A percentile compares a stretch with the other conserved stretches of the same genome.
phyloP scores from a whole-genome alignment of 1,284 basidiomycete genomes.

The Ceratobasidium theobromae region DNA sequence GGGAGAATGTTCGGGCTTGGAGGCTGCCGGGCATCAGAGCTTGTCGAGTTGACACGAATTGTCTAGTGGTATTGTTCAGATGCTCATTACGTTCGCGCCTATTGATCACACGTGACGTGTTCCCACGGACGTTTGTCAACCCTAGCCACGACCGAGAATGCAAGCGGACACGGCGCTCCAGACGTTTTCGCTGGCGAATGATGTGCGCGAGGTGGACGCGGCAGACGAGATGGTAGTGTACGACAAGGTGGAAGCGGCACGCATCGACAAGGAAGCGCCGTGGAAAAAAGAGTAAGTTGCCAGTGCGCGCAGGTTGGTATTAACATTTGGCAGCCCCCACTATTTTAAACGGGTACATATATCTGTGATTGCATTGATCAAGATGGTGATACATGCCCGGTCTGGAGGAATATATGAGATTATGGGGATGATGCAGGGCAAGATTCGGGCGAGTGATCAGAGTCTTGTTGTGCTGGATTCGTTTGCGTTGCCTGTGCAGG shows the following conservation, averaged over 20 bases:
- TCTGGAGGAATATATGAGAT: slow-evolving; percentile 98
- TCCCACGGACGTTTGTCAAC: slow-evolving; percentile 14
- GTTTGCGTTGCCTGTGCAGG: slow-evolving; percentile 95
- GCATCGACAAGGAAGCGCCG: slow-evolving; percentile 70
- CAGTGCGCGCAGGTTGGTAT: background rate
- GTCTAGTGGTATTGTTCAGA: too few relatives aligned
- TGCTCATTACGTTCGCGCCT: too few relatives aligned
- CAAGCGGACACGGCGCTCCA: slow-evolving; percentile 60
- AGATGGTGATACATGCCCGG: slow-evolving; percentile 99
- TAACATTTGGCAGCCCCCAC: slow-evolving; percentile 61
- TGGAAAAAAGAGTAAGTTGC: slow-evolving; percentile 81
- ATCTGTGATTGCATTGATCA: slow-evolving; percentile 92
- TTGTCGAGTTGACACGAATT: too few relatives aligned
- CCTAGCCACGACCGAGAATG: slow-evolving; percentile 23
- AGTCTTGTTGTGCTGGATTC: slow-evolving; percentile 93
- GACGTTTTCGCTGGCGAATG: slow-evolving; percentile 83
- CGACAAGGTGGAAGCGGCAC: slow-evolving; percentile 70
- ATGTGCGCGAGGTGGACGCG: slow-evolving; percentile 66
- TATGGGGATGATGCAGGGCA: slow-evolving; percentile 99
- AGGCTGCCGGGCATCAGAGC: too few relatives aligned
- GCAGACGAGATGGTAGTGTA: slow-evolving; percentile 83
- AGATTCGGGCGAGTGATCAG: slow-evolving; percentile 69
- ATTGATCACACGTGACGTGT: background rate
- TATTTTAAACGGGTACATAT: slow-evolving; percentile 96
- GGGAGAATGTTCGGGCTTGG: too few relatives aligned